These are phyloP conservation scores for Penicillium paneum DNA, from an alignment of 2,329 filamentous ascomycete genomes.

Conservation along the genomic window DNA sequence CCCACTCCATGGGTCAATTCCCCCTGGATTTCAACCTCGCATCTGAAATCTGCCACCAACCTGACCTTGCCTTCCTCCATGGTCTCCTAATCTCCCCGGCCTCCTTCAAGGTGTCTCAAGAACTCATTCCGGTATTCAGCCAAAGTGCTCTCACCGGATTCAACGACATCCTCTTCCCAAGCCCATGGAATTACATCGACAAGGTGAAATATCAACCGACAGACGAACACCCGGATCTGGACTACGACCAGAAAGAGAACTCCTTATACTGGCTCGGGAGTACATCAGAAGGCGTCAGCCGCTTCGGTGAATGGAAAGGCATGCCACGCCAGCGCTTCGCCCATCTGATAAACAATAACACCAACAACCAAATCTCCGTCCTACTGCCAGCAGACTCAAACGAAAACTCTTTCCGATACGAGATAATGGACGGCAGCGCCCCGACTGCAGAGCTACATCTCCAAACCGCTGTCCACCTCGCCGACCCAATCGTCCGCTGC, in stretches of 20 bases:
- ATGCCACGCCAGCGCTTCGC: conserved; percentile 69
- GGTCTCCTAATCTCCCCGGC: conserved; percentile 68
- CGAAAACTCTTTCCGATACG: conserved; percentile 52
- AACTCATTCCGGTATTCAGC: conserved; percentile 72
- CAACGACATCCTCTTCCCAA: conserved; percentile 72
- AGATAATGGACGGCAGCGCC: conserved; percentile 46
- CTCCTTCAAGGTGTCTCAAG: conserved; percentile 58
- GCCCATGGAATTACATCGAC: conserved; percentile 60
- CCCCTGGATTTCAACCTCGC: conserved; percentile 63
- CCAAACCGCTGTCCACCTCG: conserved; percentile 59
- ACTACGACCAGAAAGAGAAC: conserved; percentile 62
- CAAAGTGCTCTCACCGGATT: conserved; percentile 69
- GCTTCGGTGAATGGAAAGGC: conserved; percentile 59
- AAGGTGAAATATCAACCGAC: conserved; percentile 54
- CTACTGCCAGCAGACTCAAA: conserved; percentile 50
- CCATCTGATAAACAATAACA: conserved; percentile 64
- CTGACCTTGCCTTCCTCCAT: conserved; percentile 70
- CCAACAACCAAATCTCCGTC: conserved; percentile 50
- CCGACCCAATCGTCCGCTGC: conserved; percentile 57
- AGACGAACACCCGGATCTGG: conserved; percentile 49
- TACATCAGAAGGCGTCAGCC: conserved; percentile 55
- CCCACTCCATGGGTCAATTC: conserved; percentile 66
- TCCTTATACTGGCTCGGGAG: conserved; percentile 73
- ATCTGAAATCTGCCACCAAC: conserved; percentile 70
- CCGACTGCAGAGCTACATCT: conserved; percentile 49